Evolutionary conservation across 2,329 filamentous ascomycete species (phyloP), one percentile per base, ranked within the genome.

Genomic region (Didymella exigua): DNA sequence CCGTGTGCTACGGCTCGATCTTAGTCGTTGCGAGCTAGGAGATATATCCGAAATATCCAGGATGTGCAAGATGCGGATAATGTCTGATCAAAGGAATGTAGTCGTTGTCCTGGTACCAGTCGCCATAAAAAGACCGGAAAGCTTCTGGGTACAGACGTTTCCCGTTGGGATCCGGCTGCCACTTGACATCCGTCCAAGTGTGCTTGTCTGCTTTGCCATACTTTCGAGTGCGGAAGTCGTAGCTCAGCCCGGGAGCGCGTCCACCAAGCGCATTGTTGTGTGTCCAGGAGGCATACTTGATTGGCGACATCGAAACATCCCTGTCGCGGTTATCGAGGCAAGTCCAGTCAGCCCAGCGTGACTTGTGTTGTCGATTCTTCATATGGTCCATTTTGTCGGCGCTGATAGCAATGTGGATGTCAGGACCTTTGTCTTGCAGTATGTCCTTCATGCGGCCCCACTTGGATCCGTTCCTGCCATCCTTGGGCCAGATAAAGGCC

Each of bases 401-500:
- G 44, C 67, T 73, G 34, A 73, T 71, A 2, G 74, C 66, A n/a
- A 81, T 63, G 58, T 76, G 78, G 31, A 81, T 77, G 49, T 81
- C 79, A 2, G 79, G 76, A 3, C 79, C 79, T 54, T 75, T 69
- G 45, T 71, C 68, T 2, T 62, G 67, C 21, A 79, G 31, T 16
- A 76, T 72, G 48, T 82, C 79, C 57, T 77, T 79, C 49, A 77
- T 58, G 14, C 79, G 68, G 9, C 78, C 76, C 55, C 68, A 65
- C 2, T 59, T 67, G 0, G 71, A 71, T 1, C 66, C 63, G 16
- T 74, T 69, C 34, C 72, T 75, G 26, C 77, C 77, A 55, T 81
- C 79, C 41, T 74, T 73, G 0, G 78, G 79, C 68, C 79, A 79
- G 13, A 78, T 71, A 54, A 73, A 78, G 65, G 76, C 75, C 42